These are phyloP conservation scores for Cordyceps fumosorosea DNA, from an alignment of 2,329 filamentous ascomycete genomes.

Conservation along the genomic window DNA sequence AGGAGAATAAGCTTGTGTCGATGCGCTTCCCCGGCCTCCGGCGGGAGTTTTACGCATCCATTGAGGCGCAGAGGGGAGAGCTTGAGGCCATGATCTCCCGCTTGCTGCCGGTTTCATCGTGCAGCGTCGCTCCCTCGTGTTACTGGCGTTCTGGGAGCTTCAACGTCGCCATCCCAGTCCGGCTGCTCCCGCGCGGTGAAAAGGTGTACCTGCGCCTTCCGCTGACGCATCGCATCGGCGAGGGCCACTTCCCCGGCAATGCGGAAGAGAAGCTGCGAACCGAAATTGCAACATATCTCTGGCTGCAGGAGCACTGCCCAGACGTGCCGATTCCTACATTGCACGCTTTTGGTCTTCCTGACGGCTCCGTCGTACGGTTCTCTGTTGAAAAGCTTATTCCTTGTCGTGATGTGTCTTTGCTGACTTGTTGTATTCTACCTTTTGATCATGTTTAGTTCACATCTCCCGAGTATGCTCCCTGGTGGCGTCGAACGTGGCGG, in stretches of 20 bases:
- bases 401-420: background rate
- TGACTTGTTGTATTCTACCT: background rate
- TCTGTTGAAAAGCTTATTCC: background rate
- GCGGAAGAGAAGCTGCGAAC: constrained; percentile 24
- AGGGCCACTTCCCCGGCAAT: constrained; percentile 14
- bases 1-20: background rate
- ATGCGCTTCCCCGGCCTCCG: background rate
- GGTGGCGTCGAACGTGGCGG: background rate
- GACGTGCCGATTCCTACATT: constrained; percentile 21
- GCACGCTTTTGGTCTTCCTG: constrained; percentile 23
- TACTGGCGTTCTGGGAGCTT: background rate
- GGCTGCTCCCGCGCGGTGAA: background rate
- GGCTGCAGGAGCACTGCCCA: constrained; percentile 22
- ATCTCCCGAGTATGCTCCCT: background rate
- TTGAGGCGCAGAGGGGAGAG: background rate
- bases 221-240: background rate
- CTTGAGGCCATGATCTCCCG: background rate
- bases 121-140: background rate
- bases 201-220: background rate
- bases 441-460: background rate
- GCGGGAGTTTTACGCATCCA: background rate
- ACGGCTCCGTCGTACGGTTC: constrained; percentile 14
- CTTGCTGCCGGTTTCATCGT: background rate
- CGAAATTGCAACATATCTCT: constrained; percentile 23
- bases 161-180: background rate